Conservation (phyloP, 371 early-diverging fungal genomes). For the Mucor sp. region DNA sequence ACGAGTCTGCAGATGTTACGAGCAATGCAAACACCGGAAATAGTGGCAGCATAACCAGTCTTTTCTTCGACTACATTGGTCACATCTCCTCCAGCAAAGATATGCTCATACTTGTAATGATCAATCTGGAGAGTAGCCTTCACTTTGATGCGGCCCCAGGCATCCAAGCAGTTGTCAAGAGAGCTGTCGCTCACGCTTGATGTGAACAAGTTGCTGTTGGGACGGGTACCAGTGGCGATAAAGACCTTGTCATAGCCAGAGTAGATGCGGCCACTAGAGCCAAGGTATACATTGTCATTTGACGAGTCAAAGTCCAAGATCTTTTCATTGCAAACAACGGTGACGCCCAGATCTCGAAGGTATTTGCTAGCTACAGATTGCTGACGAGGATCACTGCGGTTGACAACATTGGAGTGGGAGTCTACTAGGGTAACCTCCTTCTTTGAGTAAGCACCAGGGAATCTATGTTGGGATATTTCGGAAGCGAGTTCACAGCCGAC, state of each 20-base stretch:
- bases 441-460: conserved; percentile 43
- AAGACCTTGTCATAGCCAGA: conserved; percentile 36
- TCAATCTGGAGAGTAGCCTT: conserved; percentile 65
- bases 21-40: conserved; percentile 57
- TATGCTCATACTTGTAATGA: conserved; percentile 55
- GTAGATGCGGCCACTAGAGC: conserved; percentile 40
- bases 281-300: conserved; percentile 25
- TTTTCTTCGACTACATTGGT: conserved; percentile 65
- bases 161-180: conserved; percentile 40
- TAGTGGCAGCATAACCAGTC: conserved; percentile 64
- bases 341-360: conserved; percentile 62
- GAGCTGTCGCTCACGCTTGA: conserved; percentile 13
- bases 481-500: conserved; percentile 70
- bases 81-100: conserved; percentile 75
- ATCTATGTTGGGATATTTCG: conserved; percentile 47
- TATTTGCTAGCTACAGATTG: conserved; percentile 51
- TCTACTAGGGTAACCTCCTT: conserved; percentile 63
- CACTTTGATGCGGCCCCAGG: conserved; percentile 55
- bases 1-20: conserved; percentile 52
- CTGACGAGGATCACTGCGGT: conserved; percentile 45
- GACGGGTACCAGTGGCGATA: conserved; percentile 45
- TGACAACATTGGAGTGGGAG: conserved; percentile 41
- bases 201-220: conserved; percentile 37
- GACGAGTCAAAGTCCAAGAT: conserved; percentile 34
- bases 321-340: conserved; percentile 65